Base-by-base conservation (phyloP, 768 basidiomycete genomes). In the Boletus subparvulus region DNA sequence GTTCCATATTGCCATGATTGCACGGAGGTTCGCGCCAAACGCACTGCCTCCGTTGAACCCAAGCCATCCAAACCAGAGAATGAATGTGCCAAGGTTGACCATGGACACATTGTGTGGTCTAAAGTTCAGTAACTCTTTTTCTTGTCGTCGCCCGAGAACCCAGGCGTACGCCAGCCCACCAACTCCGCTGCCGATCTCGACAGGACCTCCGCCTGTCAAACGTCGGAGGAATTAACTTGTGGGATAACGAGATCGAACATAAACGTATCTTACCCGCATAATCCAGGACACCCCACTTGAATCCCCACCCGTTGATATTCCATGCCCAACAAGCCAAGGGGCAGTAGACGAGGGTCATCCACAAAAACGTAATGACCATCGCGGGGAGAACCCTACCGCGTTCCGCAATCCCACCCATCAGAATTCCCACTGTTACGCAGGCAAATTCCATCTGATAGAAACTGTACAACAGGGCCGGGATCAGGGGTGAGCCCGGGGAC, bases 41-140 rank as follows among this genome's bases (percentile, higher is more conserved):
- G 92, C 89, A 54, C 87, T 90, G 26, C 93, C 93, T 47, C 90
- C 93, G 74, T 94, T 95, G 79, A 94, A 93, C n/a, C 88, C 90
- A 54, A 87, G 74, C 85, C 86, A 92, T 26, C 92, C 91, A 68
- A 94, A 88, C 90, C 88, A 93, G 52, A 93, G 84, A 60, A 94
- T 81, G 63, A 86, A 88, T 10, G 90, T 94, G 61, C 93, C 92
- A 53, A 94, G 80, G 61, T 82, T 83, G 64, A 94, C 89, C 69
- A 90, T 76, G 33, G 88, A 85, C 21, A 93, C 91, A 69, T 93
- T 92, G 73, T 95, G 91, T 9, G 93, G 92, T 58, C 91, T 82
- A 76, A 93, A 94, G 69, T 89, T 89, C 57, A 84, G 68, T 10
- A 90, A 71, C 63, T 90, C 86, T 44, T 80, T 80, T 61, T 88